Evolutionary conservation across 148 eudicot genomes (phyloP), one percentile per base, ranked within the genome.

Genomic region (Vaccinium corymbosum): DNA sequence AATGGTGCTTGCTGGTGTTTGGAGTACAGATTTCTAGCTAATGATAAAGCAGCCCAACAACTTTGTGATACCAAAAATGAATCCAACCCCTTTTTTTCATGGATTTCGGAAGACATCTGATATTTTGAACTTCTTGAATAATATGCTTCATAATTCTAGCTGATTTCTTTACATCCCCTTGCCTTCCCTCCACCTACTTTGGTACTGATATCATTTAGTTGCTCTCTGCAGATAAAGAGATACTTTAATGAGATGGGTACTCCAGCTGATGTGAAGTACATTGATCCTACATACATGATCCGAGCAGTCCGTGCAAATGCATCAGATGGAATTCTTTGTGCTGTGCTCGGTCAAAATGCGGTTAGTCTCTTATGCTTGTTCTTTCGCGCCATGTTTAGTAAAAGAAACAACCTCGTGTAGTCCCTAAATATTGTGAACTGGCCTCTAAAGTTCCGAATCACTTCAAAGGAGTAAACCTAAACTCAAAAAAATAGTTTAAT

Each of bases 221-320:
- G 50, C 3, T 32, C 74, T 64, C 51, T 6, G 46, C 89, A 96
- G 99, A 89, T 86, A 75, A 97, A 94, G 87, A 94, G 91, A 83
- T 91, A 89, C 87, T 97, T 94, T 46, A 97, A 93, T 91, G 95
- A 88, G 84, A 84, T 88, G 51, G 98, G 95, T 57, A 76, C 85
- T 82, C 89, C 97, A 85, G 98, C 94, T 84, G 99, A 97, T 90
- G 93, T 94, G 86, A 97, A 97, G 86, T 97, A 97, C 83, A 97
- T 97, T 57, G 99, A 97, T 87, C 99, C 99, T 3, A 97, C 99
- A 46, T 97, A 97, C 84, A 97, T 97, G 99, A 89, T 97, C 80
- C 97, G 99, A 62, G 99, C 99, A 20, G 79, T 92, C 88, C 97
- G 99, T 86, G 98, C 99, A 84, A 97, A 97, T 93, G 99, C 99